A percentile compares a stretch with the other conserved stretches of the same genome.
phyloP scores from a whole-genome alignment of 1,139 yeast genomes.

The Saccharomycopsis crataegensis region DNA sequence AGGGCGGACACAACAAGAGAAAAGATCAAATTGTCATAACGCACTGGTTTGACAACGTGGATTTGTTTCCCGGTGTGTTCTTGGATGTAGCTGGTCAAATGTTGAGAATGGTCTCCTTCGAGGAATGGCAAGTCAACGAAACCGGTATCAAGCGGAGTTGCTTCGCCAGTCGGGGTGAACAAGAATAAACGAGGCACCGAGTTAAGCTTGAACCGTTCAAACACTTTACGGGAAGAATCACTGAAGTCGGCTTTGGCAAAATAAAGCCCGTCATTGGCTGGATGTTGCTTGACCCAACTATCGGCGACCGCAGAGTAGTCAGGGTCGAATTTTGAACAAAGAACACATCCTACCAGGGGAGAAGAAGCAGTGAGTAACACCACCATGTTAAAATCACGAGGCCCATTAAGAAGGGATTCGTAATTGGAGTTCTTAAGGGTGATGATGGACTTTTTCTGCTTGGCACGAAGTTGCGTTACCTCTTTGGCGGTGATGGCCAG shows the following conservation, averaged over 20 bases:
- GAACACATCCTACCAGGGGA: conserved; percentile 65
- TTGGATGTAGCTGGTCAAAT: conserved; percentile 29
- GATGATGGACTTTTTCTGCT: conserved; percentile 27
- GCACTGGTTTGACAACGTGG: conserved; percentile 48
- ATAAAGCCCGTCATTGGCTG: conserved; percentile 43
- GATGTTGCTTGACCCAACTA: conserved; percentile 49
- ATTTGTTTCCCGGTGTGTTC: conserved; percentile 23
- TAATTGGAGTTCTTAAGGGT: conserved; percentile 56
- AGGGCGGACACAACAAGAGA: conserved; percentile 30
- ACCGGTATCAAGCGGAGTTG: conserved; percentile 28
- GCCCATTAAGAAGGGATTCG: conserved; percentile 51
- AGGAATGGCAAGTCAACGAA: conserved; percentile 42
- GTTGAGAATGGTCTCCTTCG: conserved; percentile 44
- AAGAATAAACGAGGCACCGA: conserved; percentile 75
- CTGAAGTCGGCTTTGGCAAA: conserved; percentile 72
- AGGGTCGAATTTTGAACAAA: conserved; percentile 70
- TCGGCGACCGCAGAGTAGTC: conserved; percentile 51
- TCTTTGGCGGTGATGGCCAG: conserved; percentile 3
- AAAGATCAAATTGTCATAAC: conserved; percentile 44
- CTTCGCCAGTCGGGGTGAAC: conserved; percentile 49
- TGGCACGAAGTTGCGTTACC: conserved; percentile 7
- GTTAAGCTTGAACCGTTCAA: conserved; percentile 49
- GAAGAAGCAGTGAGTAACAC: conserved; percentile 70
- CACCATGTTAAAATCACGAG: conserved; percentile 59
- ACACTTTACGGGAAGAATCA: conserved; percentile 44